phyloP scores from a whole-genome alignment of 176 grass and related monocot species.

The Zea luxurians region DNA sequence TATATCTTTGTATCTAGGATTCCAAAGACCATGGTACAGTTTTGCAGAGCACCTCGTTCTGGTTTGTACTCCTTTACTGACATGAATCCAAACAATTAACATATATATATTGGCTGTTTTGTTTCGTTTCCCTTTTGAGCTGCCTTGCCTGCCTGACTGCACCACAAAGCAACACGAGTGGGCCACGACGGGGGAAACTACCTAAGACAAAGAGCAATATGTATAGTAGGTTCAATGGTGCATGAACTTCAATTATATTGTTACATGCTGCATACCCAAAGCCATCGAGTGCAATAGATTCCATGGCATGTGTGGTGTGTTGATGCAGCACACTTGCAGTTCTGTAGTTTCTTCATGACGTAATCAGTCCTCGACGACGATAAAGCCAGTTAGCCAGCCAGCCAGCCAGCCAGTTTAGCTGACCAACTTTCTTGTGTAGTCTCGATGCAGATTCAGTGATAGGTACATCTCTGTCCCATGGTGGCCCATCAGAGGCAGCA shows the following conservation, averaged over 20 bases:
- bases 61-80: conserved; percentile 34
- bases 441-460: conserved; percentile 45
- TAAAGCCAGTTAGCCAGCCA: conserved; percentile 44
- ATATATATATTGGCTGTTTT: not conserved
- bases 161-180: conserved; percentile 36
- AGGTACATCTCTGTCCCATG: not conserved
- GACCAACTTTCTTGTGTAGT: conserved; percentile 46
- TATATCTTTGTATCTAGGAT: conserved; percentile 46
- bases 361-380: conserved; percentile 28
- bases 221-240: conserved; percentile 5
- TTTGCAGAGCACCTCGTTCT: conserved; percentile 30
- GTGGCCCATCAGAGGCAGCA: conserved; percentile 24
- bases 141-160: not conserved
- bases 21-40: conserved; percentile 25
- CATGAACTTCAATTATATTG: conserved; percentile 39
- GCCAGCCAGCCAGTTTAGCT: conserved; percentile 39
- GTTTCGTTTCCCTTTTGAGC: conserved; percentile 31
- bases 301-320: conserved; percentile 41
- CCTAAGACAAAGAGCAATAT: conserved; percentile 43
- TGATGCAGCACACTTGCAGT: conserved; percentile 43
- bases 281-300: conserved; percentile 18
- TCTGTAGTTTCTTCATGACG: conserved; percentile 47
- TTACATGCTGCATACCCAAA: conserved; percentile 27
- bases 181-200: conserved; percentile 24
- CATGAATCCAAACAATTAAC: conserved; percentile 38